phyloP scores from a whole-genome alignment of 2,329 filamentous ascomycete species.

The Neonectria hederae region DNA sequence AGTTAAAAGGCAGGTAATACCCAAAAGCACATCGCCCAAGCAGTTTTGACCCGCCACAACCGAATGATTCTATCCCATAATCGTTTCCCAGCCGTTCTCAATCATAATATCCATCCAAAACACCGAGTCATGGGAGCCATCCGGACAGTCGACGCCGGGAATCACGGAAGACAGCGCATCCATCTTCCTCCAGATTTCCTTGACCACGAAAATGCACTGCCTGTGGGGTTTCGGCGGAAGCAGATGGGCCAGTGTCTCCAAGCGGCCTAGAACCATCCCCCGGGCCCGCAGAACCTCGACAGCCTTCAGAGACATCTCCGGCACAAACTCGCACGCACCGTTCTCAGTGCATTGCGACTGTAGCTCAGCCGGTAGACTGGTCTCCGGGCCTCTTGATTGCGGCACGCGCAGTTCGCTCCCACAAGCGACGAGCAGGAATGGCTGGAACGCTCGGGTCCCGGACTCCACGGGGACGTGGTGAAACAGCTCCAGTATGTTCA shows the following conservation, averaged over 20 bases:
- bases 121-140: slow-evolving; percentile 10
- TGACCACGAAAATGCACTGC: slow-evolving; percentile 19
- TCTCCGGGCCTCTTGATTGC: not conserved
- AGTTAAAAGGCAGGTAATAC: too few species aligned
- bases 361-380: not conserved
- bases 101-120: slow-evolving; percentile 33
- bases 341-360: not conserved
- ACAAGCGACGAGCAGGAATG: slow-evolving; percentile 23
- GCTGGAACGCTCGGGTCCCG: slow-evolving; percentile 27
- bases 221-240: slow-evolving; percentile 20
- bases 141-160: not conserved
- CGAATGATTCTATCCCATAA: slow-evolving; percentile 19
- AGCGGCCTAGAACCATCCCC: slow-evolving; percentile 13
- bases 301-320: slow-evolving; percentile 12
- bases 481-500: slow-evolving; percentile 18
- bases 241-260: slow-evolving; percentile 13
- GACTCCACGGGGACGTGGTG: slow-evolving; percentile 23
- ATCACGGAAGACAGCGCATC: not conserved
- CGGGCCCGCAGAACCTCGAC: slow-evolving; percentile 19
- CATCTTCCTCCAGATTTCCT: slow-evolving; percentile 27
- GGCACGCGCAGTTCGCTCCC: slow-evolving; percentile 22
- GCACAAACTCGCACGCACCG: not conserved
- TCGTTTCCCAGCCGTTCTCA: slow-evolving; percentile 30
- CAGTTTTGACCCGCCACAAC: not conserved
- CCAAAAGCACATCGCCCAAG: too few species aligned